These are phyloP conservation scores for Solanum phureja DNA, from an alignment of 257 asterid genomes.

Conservation along the genomic window DNA sequence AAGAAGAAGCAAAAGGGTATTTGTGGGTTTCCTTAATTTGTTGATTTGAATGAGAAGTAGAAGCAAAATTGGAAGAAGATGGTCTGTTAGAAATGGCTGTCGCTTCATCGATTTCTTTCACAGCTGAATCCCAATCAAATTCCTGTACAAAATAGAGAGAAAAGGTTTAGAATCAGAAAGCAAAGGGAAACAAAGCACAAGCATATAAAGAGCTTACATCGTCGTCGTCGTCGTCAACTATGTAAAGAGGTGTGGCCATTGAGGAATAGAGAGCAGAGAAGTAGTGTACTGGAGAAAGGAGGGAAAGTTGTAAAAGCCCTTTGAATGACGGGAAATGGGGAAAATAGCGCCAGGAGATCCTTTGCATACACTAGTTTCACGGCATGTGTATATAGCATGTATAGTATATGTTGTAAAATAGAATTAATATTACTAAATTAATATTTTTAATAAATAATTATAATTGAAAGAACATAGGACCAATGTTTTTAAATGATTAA, in stretches of 20 bases:
- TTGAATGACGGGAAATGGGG: background rate
- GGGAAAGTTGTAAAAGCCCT: background rate
- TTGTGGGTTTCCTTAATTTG: constrained; percentile 20
- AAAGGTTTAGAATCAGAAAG: background rate
- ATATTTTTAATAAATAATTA: too few relatives aligned
- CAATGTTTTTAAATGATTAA: too few relatives aligned
- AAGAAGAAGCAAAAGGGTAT: constrained; percentile 8
- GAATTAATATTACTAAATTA: too few relatives aligned
- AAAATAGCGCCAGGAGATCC: background rate
- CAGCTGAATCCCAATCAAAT: constrained; percentile 96
- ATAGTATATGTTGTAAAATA: too few relatives aligned
- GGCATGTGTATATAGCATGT: too few relatives aligned
- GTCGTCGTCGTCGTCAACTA: constrained; percentile 50
- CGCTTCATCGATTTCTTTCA: constrained; percentile 49
- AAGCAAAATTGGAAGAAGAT: constrained; percentile 2
- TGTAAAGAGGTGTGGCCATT: constrained; percentile 39
- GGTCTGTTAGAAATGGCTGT: constrained; percentile 5
- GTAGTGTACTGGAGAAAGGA: background rate
- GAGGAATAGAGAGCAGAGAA: background rate
- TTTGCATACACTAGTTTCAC: too few relatives aligned
- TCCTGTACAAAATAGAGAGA: constrained; percentile 16
- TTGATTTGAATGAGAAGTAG: background rate
- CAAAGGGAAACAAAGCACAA: background rate
- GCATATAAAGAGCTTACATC: constrained; percentile 35
- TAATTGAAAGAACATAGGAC: too few relatives aligned